Base-by-base conservation (phyloP, 2,329 filamentous ascomycete species). In the Penicillium concentricum region DNA sequence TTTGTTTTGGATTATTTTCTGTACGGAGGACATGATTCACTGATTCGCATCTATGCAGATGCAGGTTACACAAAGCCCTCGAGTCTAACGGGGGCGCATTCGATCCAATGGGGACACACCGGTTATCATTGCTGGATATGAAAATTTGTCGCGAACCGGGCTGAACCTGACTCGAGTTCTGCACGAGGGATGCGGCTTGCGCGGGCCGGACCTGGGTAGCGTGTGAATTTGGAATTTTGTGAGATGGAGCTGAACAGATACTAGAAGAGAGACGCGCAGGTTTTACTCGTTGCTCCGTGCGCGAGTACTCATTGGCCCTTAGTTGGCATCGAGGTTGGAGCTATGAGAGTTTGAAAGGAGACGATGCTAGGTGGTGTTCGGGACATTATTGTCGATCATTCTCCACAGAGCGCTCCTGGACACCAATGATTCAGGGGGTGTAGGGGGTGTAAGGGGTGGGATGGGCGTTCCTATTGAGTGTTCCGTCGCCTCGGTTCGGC, bases 321-420 rank as follows among this genome's bases (percentile, higher is more conserved):
- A 35, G 32, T 35, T 16, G 6, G 32, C 1, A 16, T 16, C 32
- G 32, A 35, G 18, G 12, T 32, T 13, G 10, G 9, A 41, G 5
- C 46, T 39, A 49, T 39, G 32, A 28, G 12, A 7, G 2, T 13
- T 22, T n/a, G 32, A 48, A 16, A 22, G 22, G 34, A 44, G 20
- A 28, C 26, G 44, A 39, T 51, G 5, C 5, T 43, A 12, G 38
- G 10, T 52, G 38, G 10, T 52, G 32, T 47, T 65, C 60, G 62
- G 60, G 57, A 59, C 9, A 61, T 61, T 58, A 58, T 30, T 52
- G 61, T 41, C 52, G 61, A 66, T 66, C 61, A 30, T 53, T 54
- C 52, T 24, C 61, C 57, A 59, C 32, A 35, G n/a, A 47, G 44
- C 34, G 42, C 26, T 35, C 12, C 8, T 38, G 28, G 26, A 34